Evolutionary conservation across 495 filamentous ascomycete genomes (phyloP).

Genomic region (Lasiosphaeriaceae sp.): DNA sequence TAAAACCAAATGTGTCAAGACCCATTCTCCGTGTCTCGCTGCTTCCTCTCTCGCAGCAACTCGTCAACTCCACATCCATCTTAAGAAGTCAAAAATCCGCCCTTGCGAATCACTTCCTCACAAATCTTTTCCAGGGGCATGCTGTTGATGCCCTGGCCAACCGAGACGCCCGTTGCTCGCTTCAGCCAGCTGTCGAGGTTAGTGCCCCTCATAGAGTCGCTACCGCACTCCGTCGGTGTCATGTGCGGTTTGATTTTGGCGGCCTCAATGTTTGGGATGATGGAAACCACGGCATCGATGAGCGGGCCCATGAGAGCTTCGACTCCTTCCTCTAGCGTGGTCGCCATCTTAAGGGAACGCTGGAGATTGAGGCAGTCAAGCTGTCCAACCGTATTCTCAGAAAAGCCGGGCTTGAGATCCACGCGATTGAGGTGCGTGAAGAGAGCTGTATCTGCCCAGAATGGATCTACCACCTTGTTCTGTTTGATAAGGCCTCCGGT

Average conservation of each 20-base stretch:
- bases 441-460: slow-evolving; percentile 30
- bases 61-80: too few relatives aligned
- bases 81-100: slow-evolving; percentile 6
- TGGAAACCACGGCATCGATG: slow-evolving; percentile 21
- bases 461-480: slow-evolving; percentile 29
- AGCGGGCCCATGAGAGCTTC: slow-evolving; percentile 18
- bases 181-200: slow-evolving; percentile 19
- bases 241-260: slow-evolving; percentile 17
- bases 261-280: slow-evolving; percentile 24
- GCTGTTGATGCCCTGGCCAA: slow-evolving; percentile 13
- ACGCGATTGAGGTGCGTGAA: slow-evolving; percentile 29
- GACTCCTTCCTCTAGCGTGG: slow-evolving; percentile 12
- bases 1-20: too few relatives aligned
- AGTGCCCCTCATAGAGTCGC: slow-evolving; percentile 11
- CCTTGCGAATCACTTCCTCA: slow-evolving; percentile 13
- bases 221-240: slow-evolving; percentile 14
- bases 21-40: too few relatives aligned
- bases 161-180: slow-evolving; percentile 13
- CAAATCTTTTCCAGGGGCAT: slow-evolving; percentile 14
- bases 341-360: slow-evolving; percentile 11
- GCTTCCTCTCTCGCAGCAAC: too few relatives aligned
- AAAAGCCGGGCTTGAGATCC: slow-evolving; percentile 17
- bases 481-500: slow-evolving; percentile 28
- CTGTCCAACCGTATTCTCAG: neutral
- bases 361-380: slow-evolving; percentile 9